phyloP scores from a whole-genome alignment of 2,329 filamentous ascomycete species.

The Lecanosticta acicola region DNA sequence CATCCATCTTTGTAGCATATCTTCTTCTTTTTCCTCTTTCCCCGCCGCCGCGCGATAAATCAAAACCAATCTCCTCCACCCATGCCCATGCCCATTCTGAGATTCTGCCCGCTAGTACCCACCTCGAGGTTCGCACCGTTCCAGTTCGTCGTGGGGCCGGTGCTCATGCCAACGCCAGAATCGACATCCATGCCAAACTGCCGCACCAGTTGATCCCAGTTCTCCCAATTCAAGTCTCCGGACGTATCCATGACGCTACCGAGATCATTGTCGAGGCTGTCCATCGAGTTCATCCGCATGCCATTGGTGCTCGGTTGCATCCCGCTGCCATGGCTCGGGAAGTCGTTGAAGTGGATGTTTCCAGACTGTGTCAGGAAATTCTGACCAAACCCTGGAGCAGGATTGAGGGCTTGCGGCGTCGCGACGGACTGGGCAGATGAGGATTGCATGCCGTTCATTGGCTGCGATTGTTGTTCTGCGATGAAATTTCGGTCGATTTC shows the following conservation, averaged over 20 bases:
- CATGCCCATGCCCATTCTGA: conserved; percentile 27
- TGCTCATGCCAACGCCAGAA: conserved; percentile 8
- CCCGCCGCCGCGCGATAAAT: too few species aligned
- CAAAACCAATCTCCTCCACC: conserved; percentile 28
- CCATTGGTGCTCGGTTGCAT: conserved; percentile 1
- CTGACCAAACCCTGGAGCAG: conserved; percentile 9
- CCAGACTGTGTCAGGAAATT: conserved; percentile 10
- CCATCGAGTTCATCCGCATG: conserved; percentile 24
- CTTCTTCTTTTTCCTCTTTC: too few species aligned
- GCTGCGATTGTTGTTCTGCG: background rate
- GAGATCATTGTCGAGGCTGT: conserved; percentile 21
- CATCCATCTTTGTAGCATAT: too few species aligned
- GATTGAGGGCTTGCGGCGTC: conserved; percentile 8
- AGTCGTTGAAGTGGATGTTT: conserved; percentile 15
- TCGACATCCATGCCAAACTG: conserved; percentile 44
- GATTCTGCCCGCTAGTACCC: conserved; percentile 16
- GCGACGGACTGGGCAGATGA: conserved; percentile 4
- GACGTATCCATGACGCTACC: conserved; percentile 33
- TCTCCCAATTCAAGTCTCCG: conserved; percentile 43
- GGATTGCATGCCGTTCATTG: conserved; percentile 1
- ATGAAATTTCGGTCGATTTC: conserved; percentile 7
- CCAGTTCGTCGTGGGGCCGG: conserved; percentile 8
- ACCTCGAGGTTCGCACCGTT: conserved; percentile 12
- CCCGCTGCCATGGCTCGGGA: background rate
- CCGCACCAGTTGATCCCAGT: conserved; percentile 45